Evolutionary conservation across 176 grass and related monocot species (phyloP).

Genomic region (Carex parvula): DNA sequence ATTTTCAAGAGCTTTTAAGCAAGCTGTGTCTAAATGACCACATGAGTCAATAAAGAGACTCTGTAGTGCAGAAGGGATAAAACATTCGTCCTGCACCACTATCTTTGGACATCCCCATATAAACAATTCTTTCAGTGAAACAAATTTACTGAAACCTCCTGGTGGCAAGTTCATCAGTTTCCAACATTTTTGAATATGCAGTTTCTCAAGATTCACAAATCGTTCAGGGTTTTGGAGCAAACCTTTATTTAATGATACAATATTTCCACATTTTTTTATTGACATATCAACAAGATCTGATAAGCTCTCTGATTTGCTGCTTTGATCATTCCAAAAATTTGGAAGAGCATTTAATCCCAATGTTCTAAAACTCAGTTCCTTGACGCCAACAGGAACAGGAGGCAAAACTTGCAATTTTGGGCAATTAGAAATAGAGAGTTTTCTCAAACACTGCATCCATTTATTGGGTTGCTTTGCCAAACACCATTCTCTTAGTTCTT

Average conservation of each 20-base stretch:
- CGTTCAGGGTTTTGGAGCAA: neutral
- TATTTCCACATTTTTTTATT: neutral
- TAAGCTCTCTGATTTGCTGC: neutral
- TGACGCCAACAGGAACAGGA: neutral
- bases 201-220: slow-evolving; percentile 1
- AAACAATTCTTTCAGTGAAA: slow-evolving; percentile 19
- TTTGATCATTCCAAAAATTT: neutral
- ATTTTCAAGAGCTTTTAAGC: neutral
- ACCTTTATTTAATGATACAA: slow-evolving; percentile 8
- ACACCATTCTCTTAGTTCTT: neutral
- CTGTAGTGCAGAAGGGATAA: slow-evolving; percentile 5
- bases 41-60: neutral
- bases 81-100: neutral
- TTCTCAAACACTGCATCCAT: slow-evolving; percentile 5
- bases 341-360: neutral
- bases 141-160: slow-evolving; percentile 15
- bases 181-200: neutral
- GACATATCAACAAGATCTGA: neutral
- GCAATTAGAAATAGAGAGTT: neutral
- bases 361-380: neutral
- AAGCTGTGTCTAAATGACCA: neutral
- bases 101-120: neutral
- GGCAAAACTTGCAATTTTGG: neutral
- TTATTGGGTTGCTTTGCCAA: neutral
- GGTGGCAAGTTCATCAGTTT: neutral